Conservation (phyloP, 2,329 filamentous ascomycete genomes). For the Pezicula rhizophila region DNA sequence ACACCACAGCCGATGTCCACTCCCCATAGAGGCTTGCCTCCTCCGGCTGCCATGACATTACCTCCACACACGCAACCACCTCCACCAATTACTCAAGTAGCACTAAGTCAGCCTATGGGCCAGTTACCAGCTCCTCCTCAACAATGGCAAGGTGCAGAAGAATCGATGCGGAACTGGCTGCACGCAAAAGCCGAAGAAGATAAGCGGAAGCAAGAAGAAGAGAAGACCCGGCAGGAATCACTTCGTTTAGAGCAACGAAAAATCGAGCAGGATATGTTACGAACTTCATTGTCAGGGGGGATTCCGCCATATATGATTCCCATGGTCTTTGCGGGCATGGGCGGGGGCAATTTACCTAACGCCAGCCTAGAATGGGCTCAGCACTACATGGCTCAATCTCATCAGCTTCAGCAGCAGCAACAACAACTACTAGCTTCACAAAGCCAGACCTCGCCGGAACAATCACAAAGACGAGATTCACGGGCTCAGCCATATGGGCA, state of each 20-base stretch:
- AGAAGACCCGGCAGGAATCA: constrained; percentile 56
- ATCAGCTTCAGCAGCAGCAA: constrained; percentile 38
- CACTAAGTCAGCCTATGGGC: constrained; percentile 34
- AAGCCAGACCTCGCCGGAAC: constrained; percentile 45
- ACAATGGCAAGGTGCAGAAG: constrained; percentile 62
- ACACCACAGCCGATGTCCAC: constrained; percentile 57
- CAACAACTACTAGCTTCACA: constrained; percentile 39
- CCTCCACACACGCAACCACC: constrained; percentile 32
- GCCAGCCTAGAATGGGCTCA: constrained; percentile 62
- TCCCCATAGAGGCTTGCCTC: constrained; percentile 64
- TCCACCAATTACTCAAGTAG: constrained; percentile 27
- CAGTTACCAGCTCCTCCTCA: constrained; percentile 58
- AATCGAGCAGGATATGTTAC: constrained; percentile 67
- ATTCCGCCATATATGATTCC: constrained; percentile 71
- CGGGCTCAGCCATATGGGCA: constrained; percentile 24
- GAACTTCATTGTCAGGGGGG: constrained; percentile 61
- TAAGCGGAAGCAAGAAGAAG: constrained; percentile 66
- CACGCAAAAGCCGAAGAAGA: constrained; percentile 69
- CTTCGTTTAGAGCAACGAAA: constrained; percentile 66
- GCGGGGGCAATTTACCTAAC: constrained; percentile 54
- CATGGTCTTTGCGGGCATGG: constrained; percentile 68
- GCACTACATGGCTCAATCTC: constrained; percentile 52
- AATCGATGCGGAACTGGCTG: constrained; percentile 67
- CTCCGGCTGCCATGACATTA: constrained; percentile 59
- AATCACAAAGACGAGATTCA: constrained; percentile 48